Conservation (phyloP, 345 rosid genomes). For the Arabis hirsuta region DNA sequence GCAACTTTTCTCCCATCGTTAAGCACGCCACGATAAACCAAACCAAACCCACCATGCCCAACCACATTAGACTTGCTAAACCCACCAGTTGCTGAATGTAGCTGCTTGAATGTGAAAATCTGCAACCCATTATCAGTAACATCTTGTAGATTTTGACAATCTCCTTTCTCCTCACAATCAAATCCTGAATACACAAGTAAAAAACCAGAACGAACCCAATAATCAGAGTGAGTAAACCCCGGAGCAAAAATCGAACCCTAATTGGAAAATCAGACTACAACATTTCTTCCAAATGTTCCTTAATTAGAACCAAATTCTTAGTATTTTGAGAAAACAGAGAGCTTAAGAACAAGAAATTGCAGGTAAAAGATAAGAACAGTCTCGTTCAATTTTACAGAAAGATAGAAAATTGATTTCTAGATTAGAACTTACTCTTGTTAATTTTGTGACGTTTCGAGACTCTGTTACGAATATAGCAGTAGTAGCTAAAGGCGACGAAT, state of each 20-base stretch:
- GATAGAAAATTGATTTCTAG: not conserved
- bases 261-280: not conserved
- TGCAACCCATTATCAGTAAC: constrained; percentile 60
- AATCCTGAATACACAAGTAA: constrained; percentile 45
- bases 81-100: constrained; percentile 83
- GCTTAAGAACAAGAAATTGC: constrained; percentile 1
- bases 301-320: not conserved
- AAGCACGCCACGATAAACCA: constrained; percentile 73
- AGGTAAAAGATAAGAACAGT: constrained; percentile 8
- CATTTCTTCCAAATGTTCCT: not conserved
- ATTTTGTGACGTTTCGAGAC: constrained; percentile 63
- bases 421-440: constrained; percentile 50
- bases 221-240: not conserved
- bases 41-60: constrained; percentile 89
- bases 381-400: no score
- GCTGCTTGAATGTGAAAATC: constrained; percentile 79
- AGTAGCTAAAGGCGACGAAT: constrained; percentile 86
- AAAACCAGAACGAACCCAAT: not conserved
- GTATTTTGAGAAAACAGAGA: not conserved
- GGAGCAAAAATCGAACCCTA: not conserved
- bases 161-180: constrained; percentile 59
- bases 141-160: constrained; percentile 42
- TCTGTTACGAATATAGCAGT: constrained; percentile 88
- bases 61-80: constrained; percentile 92
- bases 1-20: constrained; percentile 71